Evolutionary conservation across 306 rosid genomes (phyloP).

Genomic region (Ceratonia siliqua): DNA sequence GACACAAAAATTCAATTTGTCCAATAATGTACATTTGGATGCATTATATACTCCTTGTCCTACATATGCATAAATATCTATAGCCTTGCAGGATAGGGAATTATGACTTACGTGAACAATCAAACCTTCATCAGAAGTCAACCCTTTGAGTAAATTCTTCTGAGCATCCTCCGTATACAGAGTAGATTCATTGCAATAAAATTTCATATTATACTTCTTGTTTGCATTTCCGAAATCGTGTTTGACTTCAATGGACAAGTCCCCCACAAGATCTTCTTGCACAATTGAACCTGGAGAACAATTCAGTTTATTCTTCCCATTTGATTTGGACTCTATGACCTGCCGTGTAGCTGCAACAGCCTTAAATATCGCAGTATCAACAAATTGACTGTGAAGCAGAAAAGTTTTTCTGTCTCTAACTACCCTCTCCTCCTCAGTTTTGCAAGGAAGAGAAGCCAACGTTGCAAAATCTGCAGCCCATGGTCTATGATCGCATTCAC

Average conservation of each 20-base stretch:
- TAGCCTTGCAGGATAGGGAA: slow-evolving; percentile 1
- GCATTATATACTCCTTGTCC: not conserved
- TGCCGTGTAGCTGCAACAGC: slow-evolving; percentile 64
- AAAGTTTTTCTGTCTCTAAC: slow-evolving; percentile 87
- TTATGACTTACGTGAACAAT: slow-evolving; percentile 65
- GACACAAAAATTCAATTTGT: not conserved
- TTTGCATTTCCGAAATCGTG: slow-evolving; percentile 45
- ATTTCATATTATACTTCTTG: slow-evolving; percentile 32
- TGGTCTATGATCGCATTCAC: slow-evolving; percentile 53
- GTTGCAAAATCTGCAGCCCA: slow-evolving; percentile 81
- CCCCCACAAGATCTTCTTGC: slow-evolving; percentile 57
- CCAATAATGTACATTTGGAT: not conserved
- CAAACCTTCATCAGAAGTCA: slow-evolving; percentile 86
- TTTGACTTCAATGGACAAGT: slow-evolving; percentile 60
- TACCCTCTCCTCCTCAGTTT: slow-evolving; percentile 91
- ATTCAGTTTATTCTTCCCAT: slow-evolving; percentile 17
- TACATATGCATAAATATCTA: not conserved
- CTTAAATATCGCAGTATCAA: slow-evolving; percentile 70
- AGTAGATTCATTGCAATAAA: slow-evolving; percentile 30
- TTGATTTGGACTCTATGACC: slow-evolving; percentile 44
- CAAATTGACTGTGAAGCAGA: slow-evolving; percentile 75
- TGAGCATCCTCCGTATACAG: slow-evolving; percentile 45
- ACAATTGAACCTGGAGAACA: slow-evolving; percentile 44
- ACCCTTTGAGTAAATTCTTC: slow-evolving; percentile 72
- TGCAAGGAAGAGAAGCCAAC: slow-evolving; percentile 75